Evolutionary conservation across 495 filamentous ascomycete genomes (phyloP), one percentile per base, ranked within the genome.

Genomic region (Penicillium cataractarum): DNA sequence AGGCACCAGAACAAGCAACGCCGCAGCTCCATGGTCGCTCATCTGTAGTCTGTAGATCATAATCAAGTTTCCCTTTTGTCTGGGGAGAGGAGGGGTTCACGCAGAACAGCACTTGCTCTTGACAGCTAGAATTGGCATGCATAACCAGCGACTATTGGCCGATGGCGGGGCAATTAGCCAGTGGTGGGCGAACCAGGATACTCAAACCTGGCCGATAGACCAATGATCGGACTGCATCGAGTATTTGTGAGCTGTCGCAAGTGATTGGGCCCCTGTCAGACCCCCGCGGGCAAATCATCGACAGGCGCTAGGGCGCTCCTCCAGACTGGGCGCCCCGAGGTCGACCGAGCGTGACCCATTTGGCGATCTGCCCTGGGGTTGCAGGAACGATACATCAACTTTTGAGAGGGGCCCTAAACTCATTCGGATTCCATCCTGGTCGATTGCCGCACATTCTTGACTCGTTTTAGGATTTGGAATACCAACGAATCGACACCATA

Each of bases 351-450:
- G 39, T 33, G 59, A 39, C 50, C 62, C 54, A 53, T 39, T 57
- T 55, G 31, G 55, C 54, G 67, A 68, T 63, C 61, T 64, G 51
- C 55, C 19, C 29, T 44, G 39, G 58, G 51, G 50, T 57, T 40
- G 42, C 39, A 35, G 61, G 54, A 60, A 56, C 55, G 70, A 73
- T 69, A 73, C 68, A 24, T 73, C 70, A 68, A 71, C 61, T 71
- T 61, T 56, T 42, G 31, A 21, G 27, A 24, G 6, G 3, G 22
- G 24, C 6, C n/a, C 17, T 1, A 39, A 35, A 42, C 24, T n/a
- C 22, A 6, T n/a, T 29, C 42, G 12, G 32, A n/a, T 26, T 19
- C 42, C n/a, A 27, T n/a, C 13, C 37, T n/a, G 13, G 24, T 2
- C 37, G 1, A 27, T 24, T 7, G 13, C 26, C 17, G 42, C 9